Percentiles rank a stretch among this genome's conserved stretches.
Conservation (phyloP, 768 basidiomycete genomes). For the Russula abietina region DNA sequence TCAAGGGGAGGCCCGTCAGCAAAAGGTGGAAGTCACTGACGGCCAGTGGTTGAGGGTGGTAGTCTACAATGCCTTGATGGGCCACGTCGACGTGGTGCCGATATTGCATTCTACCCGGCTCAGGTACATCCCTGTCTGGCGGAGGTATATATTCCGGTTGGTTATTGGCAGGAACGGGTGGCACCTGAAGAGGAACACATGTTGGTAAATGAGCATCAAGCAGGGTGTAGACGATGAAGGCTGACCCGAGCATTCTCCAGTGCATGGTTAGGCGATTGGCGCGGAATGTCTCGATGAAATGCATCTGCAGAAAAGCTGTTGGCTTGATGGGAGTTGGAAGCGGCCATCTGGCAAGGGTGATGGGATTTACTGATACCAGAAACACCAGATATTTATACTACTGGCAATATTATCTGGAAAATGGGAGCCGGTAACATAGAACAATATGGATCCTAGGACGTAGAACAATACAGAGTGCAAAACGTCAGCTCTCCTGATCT, state of each 20-base stretch:
- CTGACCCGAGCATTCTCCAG: not conserved
- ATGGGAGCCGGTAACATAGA: too few relatives aligned
- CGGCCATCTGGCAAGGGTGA: not conserved
- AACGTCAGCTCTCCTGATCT: too few relatives aligned
- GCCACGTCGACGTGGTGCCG: not conserved
- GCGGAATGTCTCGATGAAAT: not conserved
- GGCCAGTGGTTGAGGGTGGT: not conserved
- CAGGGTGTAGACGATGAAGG: not conserved
- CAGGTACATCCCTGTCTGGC: not conserved
- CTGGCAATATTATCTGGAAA: too few relatives aligned
- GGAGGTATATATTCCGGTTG: not conserved
- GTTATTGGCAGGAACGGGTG: not conserved
- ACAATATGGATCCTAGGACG: too few relatives aligned
- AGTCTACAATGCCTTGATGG: not conserved
- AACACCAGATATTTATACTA: too few relatives aligned
- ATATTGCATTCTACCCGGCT: not conserved
- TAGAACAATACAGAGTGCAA: too few relatives aligned
- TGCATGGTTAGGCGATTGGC: not conserved
- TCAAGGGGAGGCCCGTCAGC: not conserved
- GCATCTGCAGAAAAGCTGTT: not conserved
- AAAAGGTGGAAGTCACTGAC: not conserved
- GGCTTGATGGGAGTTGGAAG: not conserved
- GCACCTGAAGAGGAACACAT: not conserved
- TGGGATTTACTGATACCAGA: too few relatives aligned
- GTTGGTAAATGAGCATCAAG: not conserved